Evolutionary conservation across 75 land plant species (phyloP), one percentile per base, ranked within the genome.

Genomic region (Pinus taeda): DNA sequence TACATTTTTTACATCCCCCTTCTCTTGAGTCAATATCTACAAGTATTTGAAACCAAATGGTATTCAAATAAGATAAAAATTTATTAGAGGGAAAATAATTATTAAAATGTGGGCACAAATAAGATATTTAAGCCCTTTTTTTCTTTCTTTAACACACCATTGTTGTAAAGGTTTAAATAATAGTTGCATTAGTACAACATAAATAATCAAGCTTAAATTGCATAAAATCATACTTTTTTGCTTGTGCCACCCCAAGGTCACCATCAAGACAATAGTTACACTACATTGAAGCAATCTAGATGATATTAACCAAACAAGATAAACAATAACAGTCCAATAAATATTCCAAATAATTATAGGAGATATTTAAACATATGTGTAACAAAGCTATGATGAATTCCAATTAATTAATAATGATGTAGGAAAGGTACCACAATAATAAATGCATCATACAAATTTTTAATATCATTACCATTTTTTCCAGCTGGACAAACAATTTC

Each of bases 401-500:
- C 13, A 36, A 1, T 55, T 60, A 42, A 45, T 72, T 24, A 71
- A 37, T 5, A 45, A 45, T 3, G 3, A 39, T 45, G 49, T 45
- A 6, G 8, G 49, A 6, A 45, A 6, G 7, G 7, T 45, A 73
- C 30, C 65, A 18, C 57, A 76, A 15, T 4, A 57, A 80, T 63
- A 75, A 45, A 39, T 14, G 22, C 57, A 58, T 36, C 30, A 1
- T 21, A 60, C 56, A 3, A 64, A 30, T 36, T 9, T 20, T n/a
- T 74, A 6, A 77, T 14, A 42, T 45, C 15, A 29, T 77, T 88
- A 93, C 96, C 57, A 60, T 83, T 85, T 75, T 82, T 89, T 71
- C 86, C 97, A 84, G 89, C 89, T 45, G 82, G 91, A 42, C 82
- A 72, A 67, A 97, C 76, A 60, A 97, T 86, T 39, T 94, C 92